Evolutionary conservation across 2,329 filamentous ascomycete genomes (phyloP).

Genomic region (Monilinia fructigena): DNA sequence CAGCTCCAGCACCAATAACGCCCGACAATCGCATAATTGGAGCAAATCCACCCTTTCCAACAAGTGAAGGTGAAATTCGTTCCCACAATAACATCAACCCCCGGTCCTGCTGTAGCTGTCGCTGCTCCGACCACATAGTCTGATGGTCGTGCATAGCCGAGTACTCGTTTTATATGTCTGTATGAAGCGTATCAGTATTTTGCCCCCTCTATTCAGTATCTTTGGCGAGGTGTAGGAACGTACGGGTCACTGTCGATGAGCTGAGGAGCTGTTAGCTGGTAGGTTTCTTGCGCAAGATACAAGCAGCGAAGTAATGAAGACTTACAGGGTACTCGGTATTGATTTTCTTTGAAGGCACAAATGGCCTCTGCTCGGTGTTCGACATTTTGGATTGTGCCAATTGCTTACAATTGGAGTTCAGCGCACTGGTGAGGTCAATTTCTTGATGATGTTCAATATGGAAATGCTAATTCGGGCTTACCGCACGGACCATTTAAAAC

Average conservation of each 20-base stretch:
- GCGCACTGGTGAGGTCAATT: constrained; percentile 17
- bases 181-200: constrained; percentile 36
- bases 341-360: constrained; percentile 75
- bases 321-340: constrained; percentile 85
- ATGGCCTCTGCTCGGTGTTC: constrained; percentile 44
- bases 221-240: constrained; percentile 39
- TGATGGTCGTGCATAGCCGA: constrained; percentile 79
- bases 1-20: constrained; percentile 70
- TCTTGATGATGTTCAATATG: constrained; percentile 25
- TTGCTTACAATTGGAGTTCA: constrained; percentile 30
- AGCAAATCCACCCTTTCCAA: constrained; percentile 78
- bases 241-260: constrained; percentile 99
- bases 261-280: constrained; percentile 53
- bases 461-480: constrained; percentile 18
- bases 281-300: constrained; percentile 2
- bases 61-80: constrained; percentile 78
- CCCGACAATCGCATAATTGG: constrained; percentile 77
- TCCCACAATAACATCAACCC: constrained; percentile 76
- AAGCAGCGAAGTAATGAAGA: constrained; percentile 30
- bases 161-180: constrained; percentile 87
- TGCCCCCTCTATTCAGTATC: neutral
- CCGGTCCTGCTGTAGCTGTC: constrained; percentile 70
- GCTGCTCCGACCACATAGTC: constrained; percentile 75
- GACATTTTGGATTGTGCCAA: constrained; percentile 41
- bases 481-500: constrained; percentile 10